Conservation (phyloP, 192 early-diverging fungal species). For the Geosiphon pyriformis region DNA sequence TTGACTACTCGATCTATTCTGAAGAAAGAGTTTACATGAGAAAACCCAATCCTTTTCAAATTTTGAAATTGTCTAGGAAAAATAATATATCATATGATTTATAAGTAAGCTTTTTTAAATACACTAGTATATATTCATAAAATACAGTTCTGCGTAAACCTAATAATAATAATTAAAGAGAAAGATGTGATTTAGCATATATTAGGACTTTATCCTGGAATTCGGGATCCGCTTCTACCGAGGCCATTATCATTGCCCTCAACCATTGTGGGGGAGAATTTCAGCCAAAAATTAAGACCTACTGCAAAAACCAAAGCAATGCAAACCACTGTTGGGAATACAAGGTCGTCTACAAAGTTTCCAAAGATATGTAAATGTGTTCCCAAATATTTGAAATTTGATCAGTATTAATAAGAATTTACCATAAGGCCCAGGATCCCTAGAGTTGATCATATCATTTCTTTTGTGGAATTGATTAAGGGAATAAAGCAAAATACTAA, state of each 20-base stretch:
- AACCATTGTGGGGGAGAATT: slow-evolving; percentile 22
- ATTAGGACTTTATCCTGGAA: too few species aligned
- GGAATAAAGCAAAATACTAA: slow-evolving; percentile 67
- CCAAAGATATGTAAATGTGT: not conserved
- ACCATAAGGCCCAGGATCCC: slow-evolving; percentile 53
- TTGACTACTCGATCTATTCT: too few species aligned
- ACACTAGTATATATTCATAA: too few species aligned
- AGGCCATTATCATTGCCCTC: not conserved
- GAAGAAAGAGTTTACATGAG: too few species aligned
- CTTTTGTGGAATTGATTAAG: slow-evolving; percentile 67
- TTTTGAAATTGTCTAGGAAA: too few species aligned
- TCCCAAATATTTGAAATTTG: not conserved
- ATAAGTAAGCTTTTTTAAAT: too few species aligned
- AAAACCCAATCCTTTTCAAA: too few species aligned
- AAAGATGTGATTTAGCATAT: too few species aligned
- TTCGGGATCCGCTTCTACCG: not conserved
- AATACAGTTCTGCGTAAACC: too few species aligned
- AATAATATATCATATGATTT: too few species aligned
- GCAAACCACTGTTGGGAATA: slow-evolving; percentile 47
- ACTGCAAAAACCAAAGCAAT: slow-evolving; percentile 54
- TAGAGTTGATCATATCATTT: slow-evolving; percentile 55
- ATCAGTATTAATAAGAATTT: slow-evolving; percentile 2
- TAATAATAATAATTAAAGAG: too few species aligned
- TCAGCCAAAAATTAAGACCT: slow-evolving; percentile 48
- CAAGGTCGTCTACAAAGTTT: not conserved